Evolutionary conservation across 1,139 yeast species (phyloP), one percentile per base, ranked within the genome.

Genomic region (Debaryomycetaceae sp.): DNA sequence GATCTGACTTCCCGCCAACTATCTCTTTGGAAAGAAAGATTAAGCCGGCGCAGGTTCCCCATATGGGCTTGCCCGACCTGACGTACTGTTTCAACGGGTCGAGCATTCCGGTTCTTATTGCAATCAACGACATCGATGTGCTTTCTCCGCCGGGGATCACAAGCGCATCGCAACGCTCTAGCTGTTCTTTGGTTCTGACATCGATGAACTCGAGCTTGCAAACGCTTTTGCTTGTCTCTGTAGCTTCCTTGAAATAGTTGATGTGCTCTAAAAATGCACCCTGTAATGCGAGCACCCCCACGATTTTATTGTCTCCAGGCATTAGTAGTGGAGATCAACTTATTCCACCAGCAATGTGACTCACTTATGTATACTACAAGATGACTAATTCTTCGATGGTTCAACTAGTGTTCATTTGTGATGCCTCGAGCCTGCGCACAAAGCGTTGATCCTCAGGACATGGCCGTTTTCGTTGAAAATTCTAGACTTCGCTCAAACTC

Each of bases 41-140:
- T 52, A 87, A 68, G 2, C 95, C 96, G 5, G 95, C 95, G 64
- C 95, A 87, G 1, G 95, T 87, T 0, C 95, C 95, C 95, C 95
- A 87, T 27, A 82, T 75, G 1, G 88, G 82, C 52, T 76, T 78
- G 22, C 65, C 66, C 17, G 72, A 65, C 42, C 74, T 75, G 31
- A 83, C 80, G 58, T 75, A 82, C 6, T 68, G 62, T 42, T 73
- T 65, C 44, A 87, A 65, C 5, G 86, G 85, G 33, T 73, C 72
- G 14, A 84, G 64, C 55, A 87, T 59, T 1, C 77, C 76, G 0
- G 84, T 77, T 46, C 90, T 66, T 58, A 84, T 84, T 1, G 95
- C 87, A 37, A 87, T 80, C 37, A 84, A 68, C 1, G 91, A 83
- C 50, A 87, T 87, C 7, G 90, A 65, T 0, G 95, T 87, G 42